Percentiles rank a stretch among this genome's conserved stretches.
Conservation (phyloP, 2,329 filamentous ascomycete species). For the Pseudocercospora macadamiae region DNA sequence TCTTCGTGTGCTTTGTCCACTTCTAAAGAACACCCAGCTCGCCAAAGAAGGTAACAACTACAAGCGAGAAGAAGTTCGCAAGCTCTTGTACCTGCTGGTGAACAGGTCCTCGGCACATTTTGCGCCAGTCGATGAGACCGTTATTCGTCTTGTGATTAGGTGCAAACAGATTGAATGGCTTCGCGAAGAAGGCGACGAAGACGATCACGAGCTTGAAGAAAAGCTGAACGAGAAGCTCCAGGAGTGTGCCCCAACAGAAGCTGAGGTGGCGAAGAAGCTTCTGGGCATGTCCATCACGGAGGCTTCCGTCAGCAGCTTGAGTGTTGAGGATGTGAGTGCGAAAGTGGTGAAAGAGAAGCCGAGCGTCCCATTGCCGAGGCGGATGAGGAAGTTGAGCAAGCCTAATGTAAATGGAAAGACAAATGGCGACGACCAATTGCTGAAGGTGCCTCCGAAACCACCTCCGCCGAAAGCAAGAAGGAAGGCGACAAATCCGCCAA, state of each 20-base stretch:
- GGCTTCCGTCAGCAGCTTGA: conserved; percentile 69
- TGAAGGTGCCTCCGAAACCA: conserved; percentile 18
- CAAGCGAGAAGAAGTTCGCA: conserved; percentile 82
- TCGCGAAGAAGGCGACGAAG: conserved; percentile 36
- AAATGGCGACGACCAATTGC: conserved; percentile 11
- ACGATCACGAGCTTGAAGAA: conserved; percentile 29
- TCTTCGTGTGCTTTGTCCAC: conserved; percentile 84
- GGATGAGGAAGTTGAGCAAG: conserved; percentile 46
- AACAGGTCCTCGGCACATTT: conserved; percentile 63
- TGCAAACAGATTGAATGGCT: conserved; percentile 54
- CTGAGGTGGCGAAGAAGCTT: conserved; percentile 54
- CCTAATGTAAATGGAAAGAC: conserved; percentile 14
- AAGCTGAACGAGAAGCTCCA: conserved; percentile 27
- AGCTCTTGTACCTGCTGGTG: conserved; percentile 70
- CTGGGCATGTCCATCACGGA: conserved; percentile 73
- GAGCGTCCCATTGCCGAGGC: conserved; percentile 77
- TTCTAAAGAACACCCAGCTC: conserved; percentile 89
- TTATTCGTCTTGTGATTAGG: conserved; percentile 74
- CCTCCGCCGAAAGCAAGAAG: conserved; percentile 16
- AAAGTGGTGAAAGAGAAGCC: conserved; percentile 76
- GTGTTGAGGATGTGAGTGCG: conserved; percentile 69
- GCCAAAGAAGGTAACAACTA: conserved; percentile 79
- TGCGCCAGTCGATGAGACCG: conserved; percentile 78
- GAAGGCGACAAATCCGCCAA: conserved; percentile 7
- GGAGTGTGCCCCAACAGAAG: conserved; percentile 32